Conservation (phyloP, 208 protist species). For the Trypanosoma boissoni region DNA sequence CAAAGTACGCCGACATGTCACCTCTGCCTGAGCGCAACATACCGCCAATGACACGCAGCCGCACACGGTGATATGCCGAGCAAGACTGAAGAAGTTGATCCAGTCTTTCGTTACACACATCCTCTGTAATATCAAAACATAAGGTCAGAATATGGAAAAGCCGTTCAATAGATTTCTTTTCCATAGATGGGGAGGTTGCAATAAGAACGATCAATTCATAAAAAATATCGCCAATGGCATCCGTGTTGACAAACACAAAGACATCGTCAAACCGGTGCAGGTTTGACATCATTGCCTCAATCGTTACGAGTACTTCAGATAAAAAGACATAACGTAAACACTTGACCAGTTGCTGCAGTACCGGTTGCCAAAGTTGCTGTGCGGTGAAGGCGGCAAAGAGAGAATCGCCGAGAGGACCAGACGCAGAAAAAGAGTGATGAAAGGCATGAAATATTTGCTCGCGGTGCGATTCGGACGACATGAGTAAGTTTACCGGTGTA, state of each 20-base stretch:
- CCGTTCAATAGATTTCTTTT: constrained; percentile 37
- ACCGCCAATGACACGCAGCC: constrained; percentile 64
- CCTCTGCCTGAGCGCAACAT: constrained; percentile 34
- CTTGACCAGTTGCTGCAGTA: constrained; percentile 51
- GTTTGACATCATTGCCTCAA: constrained; percentile 49
- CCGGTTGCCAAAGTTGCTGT: constrained; percentile 46
- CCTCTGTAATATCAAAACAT: constrained; percentile 40
- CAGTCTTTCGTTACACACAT: constrained; percentile 42
- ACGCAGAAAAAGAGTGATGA: constrained; percentile 34
- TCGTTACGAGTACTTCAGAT: constrained; percentile 43
- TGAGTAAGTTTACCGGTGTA: constrained; percentile 55
- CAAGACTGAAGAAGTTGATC: constrained; percentile 64
- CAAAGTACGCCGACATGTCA: constrained; percentile 50
- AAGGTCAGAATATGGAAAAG: constrained; percentile 52
- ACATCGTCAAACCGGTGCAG: constrained; percentile 21
- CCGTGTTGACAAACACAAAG: constrained; percentile 31
- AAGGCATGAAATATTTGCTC: constrained; percentile 58
- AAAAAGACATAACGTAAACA: constrained; percentile 62
- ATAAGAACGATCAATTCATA: constrained; percentile 63
- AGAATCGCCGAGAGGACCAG: constrained; percentile 33
- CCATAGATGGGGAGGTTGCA: constrained; percentile 41
- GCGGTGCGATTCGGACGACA: constrained; percentile 42
- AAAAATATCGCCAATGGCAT: constrained; percentile 41
- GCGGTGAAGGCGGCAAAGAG: too few relatives aligned
- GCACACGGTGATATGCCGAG: constrained; percentile 87